Evolutionary conservation across 805 yeast species (phyloP), one percentile per base, ranked within the genome.

Genomic region (Zygoascus flipseniorum): DNA sequence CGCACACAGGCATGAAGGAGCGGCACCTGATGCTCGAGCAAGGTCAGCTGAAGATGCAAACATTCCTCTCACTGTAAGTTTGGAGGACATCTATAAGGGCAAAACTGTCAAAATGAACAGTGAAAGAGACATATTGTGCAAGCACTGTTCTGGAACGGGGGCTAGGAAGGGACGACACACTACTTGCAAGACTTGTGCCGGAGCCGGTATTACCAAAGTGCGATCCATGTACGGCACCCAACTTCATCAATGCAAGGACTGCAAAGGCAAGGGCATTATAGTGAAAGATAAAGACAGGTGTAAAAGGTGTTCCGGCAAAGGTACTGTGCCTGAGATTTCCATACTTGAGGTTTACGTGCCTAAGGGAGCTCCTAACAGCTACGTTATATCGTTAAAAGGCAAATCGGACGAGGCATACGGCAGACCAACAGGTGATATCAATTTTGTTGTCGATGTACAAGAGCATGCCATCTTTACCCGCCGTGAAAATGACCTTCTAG

Each of bases 401-500:
- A 88, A 83, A 66, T 82, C 96, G 1, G 97, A 92, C 68, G 81
- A 89, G 66, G 82, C 73, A 26, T 67, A 84, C 8, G 92, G 89
- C 1, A 79, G 80, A 62, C 67, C 69, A 32, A 76, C 96, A 0
- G 97, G 97, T 2, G 89, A 89, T 69, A 82, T 92, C 16, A 72
- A 84, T 1, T 73, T 93, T 58, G 76, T 75, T 0, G 80, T 85
- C 51, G 72, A 73, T 47, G 79, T 80, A 57, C 72, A 75, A 53
- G 68, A 69, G 2, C 79, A 83, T 63, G 61, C 69, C 1, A 61
- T 59, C 1, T 83, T 89, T 62, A 70, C 69, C 41, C 74, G 93
- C 52, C 45, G 43, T 19, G 84, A 80, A 8, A 68, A 80, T 57
- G 92, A 90, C 65, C 69, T 93, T 50, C 79, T 79, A 59, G 76